Base-by-base conservation (phyloP, 2,329 filamentous ascomycete genomes). In the Lojkania enalia region DNA sequence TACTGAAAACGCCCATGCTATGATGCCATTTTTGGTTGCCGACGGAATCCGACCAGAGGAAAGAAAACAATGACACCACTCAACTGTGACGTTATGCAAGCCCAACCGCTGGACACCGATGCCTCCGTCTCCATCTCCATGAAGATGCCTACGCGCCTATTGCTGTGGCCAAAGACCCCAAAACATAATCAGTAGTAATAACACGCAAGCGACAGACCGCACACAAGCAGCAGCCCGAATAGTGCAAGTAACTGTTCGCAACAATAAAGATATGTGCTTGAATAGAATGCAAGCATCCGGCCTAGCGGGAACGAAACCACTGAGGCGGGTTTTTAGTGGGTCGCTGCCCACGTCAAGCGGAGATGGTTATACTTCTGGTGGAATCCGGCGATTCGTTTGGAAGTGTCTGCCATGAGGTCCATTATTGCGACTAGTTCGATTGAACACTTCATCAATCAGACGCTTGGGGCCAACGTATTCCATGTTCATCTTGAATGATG, bases 401-500 rank as follows among this genome's bases (percentile, higher is more conserved):
- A 58, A 49, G 31, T 56, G 62, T 49, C 57, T 66, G 42, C 49
- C 62, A 25, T 58, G 54, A 37, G 44, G 37, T 20, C 49, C 56
- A 23, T 39, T 48, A n/a, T 39, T 48, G 23, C 56, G 54, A 20
- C 46, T 56, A 36, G 55, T 61, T 19, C 82, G 77, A 61, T 81
- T 76, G 64, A 86, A 83, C 50, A 86, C 77, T 51, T 84, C 81
- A 64, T 83, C 79, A 54, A 86, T 80, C 49, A 86, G 72, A 29
- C 78, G 76, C 60, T 78, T 83, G 12, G 84, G 81, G 18, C 78
- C 79, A 53, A 86, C 74, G 48, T 82, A 81, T 52, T 86, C 83
- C 64, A 85, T 72, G 39, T 82, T 79, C 63, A 78, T 72, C 35
- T 77, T 78, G 43, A 81, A 70, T 6, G 77, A 75, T 20, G 73